phyloP scores from a whole-genome alignment of 192 early-diverging fungal genomes.

The Coemansia sp. region DNA sequence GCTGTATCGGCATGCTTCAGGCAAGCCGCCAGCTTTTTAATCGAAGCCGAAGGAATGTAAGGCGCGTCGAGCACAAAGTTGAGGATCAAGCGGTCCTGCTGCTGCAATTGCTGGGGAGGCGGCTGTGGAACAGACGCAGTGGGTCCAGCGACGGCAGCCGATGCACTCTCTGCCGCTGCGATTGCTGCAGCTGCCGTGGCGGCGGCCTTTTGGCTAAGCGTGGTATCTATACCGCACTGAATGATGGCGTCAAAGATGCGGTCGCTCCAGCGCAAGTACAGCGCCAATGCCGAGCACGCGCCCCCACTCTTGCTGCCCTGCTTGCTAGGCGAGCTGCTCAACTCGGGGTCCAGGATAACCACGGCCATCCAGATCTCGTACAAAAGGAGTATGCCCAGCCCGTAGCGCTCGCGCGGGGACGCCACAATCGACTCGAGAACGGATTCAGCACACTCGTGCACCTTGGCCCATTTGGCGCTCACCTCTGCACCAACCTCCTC shows the following conservation, averaged over 20 bases:
- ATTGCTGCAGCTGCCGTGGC: conserved; percentile 21
- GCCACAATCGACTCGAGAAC: conserved; percentile 34
- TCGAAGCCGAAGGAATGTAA: conserved; percentile 7
- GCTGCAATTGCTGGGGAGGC: conserved; percentile 11
- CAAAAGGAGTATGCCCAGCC: conserved; percentile 35
- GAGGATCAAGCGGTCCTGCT: conserved; percentile 25
- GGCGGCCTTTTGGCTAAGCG: conserved; percentile 15
- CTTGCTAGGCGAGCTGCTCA: conserved; percentile 14
- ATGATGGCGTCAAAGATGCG: conserved; percentile 45
- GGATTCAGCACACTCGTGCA: conserved; percentile 34
- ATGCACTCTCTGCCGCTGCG: neutral
- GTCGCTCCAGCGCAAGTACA: conserved; percentile 51
- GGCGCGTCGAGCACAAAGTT: conserved; percentile 49
- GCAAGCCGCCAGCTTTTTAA: conserved; percentile 32
- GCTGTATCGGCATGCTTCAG: conserved; percentile 31
- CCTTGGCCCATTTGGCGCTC: conserved; percentile 13
- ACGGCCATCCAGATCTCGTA: conserved; percentile 59
- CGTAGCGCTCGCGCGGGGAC: conserved; percentile 33
- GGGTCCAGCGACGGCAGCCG: conserved; percentile 4
- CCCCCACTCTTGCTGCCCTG: neutral
- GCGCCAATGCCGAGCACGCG: conserved; percentile 21
- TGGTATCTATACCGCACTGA: conserved; percentile 19
- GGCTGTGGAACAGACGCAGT: neutral
- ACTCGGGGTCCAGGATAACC: conserved; percentile 34
- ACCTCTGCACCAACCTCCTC: neutral